Evolutionary conservation across 2,329 filamentous ascomycete genomes (phyloP), one percentile per base, ranked within the genome.

Genomic region (Atkinsonella hypoxylon): DNA sequence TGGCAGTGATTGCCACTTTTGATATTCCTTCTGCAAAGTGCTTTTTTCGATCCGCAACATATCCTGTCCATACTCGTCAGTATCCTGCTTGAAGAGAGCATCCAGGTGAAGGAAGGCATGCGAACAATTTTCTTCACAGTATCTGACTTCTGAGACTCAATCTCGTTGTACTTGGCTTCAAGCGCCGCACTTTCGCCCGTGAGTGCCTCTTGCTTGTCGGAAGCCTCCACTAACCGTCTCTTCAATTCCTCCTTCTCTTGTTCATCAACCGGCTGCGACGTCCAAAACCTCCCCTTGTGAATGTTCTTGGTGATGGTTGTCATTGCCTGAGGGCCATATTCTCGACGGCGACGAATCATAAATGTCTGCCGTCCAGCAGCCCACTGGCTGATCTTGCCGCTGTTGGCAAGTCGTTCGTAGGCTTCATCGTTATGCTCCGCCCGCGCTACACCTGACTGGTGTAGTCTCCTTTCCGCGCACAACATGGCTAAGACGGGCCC

Each of bases 401-500:
- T 76, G 13, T 70, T 67, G 41, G 78, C 69, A 34, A 95, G 70
- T n/a, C 66, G 69, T n/a, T 84, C 72, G 59, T 83, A 88, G 57
- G 89, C 82, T 39, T 77, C 72, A 32, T 87, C 78, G 2, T 66
- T 78, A 34, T 90, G 79, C 10, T 87, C 80, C 5, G 64, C 65
- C 13, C 82, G 69, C 15, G 78, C 73, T 43, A 91, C 76, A 0
- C 81, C 88, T 6, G 83, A 83, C 26, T 72, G 70, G 58, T 95
- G 81, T 7, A 96, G 66, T 49, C 71, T 76, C 52, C 77, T 79
- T 57, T 87, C 83, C 12, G 81, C 77, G 65, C 89, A 96, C 20
- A 98, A 77, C 85, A 95, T 93, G 7, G 88, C 85, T 34, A 97
- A 70, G 1, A 98, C 87, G 1, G 87, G 78, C 1, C 84, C 81